Conservation (phyloP, 2,329 filamentous ascomycete species). For the Chlorencoelia australis region DNA sequence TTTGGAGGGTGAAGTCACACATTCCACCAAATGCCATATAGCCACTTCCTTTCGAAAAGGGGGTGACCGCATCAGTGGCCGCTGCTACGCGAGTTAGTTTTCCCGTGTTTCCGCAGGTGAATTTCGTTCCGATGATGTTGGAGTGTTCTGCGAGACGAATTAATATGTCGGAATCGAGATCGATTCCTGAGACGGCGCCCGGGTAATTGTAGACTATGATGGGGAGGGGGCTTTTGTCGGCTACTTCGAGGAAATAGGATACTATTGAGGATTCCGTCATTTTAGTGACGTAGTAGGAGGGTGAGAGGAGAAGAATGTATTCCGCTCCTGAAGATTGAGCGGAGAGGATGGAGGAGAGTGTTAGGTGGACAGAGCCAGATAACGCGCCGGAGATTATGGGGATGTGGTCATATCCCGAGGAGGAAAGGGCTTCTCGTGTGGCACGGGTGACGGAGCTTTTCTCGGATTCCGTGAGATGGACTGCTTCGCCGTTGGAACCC, state of each 20-base stretch:
- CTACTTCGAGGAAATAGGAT: conserved; percentile 56
- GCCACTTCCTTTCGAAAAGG: conserved; percentile 45
- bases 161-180: conserved; percentile 82
- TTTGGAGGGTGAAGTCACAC: conserved; percentile 80
- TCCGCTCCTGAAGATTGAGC: conserved; percentile 62
- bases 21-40: conserved; percentile 86
- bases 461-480: conserved; percentile 71
- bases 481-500: conserved; percentile 86
- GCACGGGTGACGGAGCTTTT: conserved; percentile 65
- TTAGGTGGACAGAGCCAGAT: conserved; percentile 71
- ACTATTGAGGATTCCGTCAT: conserved; percentile 60
- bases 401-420: conserved; percentile 64
- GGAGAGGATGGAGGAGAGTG: conserved; percentile 63
- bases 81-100: conserved; percentile 76
- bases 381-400: conserved; percentile 76
- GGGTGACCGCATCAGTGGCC: conserved; percentile 61
- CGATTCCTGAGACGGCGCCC: conserved; percentile 74
- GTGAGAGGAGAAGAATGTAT: conserved; percentile 69
- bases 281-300: conserved; percentile 74
- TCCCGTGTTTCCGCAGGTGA: conserved; percentile 84
- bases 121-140: conserved; percentile 83
- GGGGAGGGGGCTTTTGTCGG: conserved; percentile 66
- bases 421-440: conserved; percentile 72
- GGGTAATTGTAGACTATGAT: conserved; percentile 87
- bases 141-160: conserved; percentile 69